Evolutionary conservation across 2,329 filamentous ascomycete species (phyloP).

Genomic region (Eurotiales sp.): DNA sequence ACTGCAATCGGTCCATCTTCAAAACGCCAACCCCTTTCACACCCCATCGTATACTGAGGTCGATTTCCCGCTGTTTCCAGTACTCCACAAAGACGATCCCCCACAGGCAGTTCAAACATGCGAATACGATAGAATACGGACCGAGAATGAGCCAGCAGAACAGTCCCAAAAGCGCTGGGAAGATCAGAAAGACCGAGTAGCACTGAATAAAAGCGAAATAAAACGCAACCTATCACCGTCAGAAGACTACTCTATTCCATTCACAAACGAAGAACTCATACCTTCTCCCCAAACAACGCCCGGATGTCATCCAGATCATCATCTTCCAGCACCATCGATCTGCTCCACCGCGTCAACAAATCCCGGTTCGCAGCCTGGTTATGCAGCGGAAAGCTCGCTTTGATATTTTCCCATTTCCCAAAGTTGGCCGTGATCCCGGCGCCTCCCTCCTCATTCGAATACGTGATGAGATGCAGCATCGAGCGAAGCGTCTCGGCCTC

Average conservation of each 20-base stretch:
- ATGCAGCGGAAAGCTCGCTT: constrained; percentile 78
- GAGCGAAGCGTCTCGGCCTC: constrained; percentile 85
- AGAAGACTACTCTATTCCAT: not conserved
- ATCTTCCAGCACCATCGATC: constrained; percentile 57
- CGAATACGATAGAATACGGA: constrained; percentile 78
- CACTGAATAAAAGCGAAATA: constrained; percentile 93
- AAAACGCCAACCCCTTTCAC: constrained; percentile 80
- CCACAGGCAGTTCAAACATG: constrained; percentile 76
- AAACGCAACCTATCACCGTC: constrained; percentile 64
- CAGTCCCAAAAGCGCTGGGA: constrained; percentile 74
- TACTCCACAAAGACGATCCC: constrained; percentile 87
- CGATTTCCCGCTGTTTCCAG: constrained; percentile 90
- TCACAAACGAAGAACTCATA: constrained; percentile 19
- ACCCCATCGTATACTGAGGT: constrained; percentile 83
- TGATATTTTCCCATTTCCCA: constrained; percentile 69
- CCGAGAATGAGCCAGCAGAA: constrained; percentile 78
- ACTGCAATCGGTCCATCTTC: constrained; percentile 72
- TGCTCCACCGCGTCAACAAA: constrained; percentile 72
- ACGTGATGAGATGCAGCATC: constrained; percentile 80
- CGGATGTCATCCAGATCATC: constrained; percentile 72
- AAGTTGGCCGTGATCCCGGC: constrained; percentile 69
- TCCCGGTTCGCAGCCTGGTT: constrained; percentile 70
- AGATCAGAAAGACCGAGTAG: constrained; percentile 82
- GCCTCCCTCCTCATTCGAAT: constrained; percentile 68
- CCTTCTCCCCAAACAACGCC: constrained; percentile 71